Evolutionary conservation across 2,329 filamentous ascomycete genomes (phyloP).

Genomic region (Colletotrichum chrysophilum): DNA sequence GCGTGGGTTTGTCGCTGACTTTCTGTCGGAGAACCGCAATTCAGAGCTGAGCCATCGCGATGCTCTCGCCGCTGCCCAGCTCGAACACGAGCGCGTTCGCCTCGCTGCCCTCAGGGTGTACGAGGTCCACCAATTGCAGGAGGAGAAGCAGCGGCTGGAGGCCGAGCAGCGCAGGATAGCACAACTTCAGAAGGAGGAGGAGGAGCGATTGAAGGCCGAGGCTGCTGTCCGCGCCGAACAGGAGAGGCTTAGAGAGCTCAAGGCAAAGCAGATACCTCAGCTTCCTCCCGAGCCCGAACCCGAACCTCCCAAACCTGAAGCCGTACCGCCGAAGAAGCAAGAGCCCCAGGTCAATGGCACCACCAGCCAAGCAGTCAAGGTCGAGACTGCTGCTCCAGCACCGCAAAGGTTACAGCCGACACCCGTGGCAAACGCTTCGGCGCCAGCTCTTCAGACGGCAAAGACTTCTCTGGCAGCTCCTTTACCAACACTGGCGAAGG

Average conservation of each 20-base stretch:
- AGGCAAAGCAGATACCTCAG: slow-evolving; percentile 48
- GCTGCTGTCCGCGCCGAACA: slow-evolving; percentile 52
- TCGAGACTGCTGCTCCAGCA: not conserved
- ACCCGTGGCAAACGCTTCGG: slow-evolving; percentile 12
- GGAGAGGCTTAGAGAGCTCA: slow-evolving; percentile 51
- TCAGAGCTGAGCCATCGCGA: slow-evolving; percentile 67
- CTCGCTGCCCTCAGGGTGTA: slow-evolving; percentile 53
- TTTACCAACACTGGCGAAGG: not conserved
- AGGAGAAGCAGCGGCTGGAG: slow-evolving; percentile 46
- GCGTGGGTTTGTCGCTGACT: slow-evolving; percentile 56
- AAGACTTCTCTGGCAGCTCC: slow-evolving; percentile 23
- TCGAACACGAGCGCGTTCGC: slow-evolving; percentile 70
- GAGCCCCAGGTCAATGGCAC: slow-evolving; percentile 25
- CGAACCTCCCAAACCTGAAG: slow-evolving; percentile 31
- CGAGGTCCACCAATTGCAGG: slow-evolving; percentile 50
- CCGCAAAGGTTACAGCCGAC: slow-evolving; percentile 11
- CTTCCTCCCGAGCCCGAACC: slow-evolving; percentile 42
- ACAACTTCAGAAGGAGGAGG: slow-evolving; percentile 50
- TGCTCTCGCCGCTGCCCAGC: slow-evolving; percentile 69
- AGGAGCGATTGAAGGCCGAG: slow-evolving; percentile 50
- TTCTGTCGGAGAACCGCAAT: slow-evolving; percentile 68
- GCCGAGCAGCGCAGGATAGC: slow-evolving; percentile 49
- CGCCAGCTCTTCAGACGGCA: slow-evolving; percentile 3
- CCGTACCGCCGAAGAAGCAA: slow-evolving; percentile 18
- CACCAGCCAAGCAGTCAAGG: slow-evolving; percentile 16